A percentile compares a stretch with the other conserved stretches of the same genome.
phyloP scores from a whole-genome alignment of 306 rosid species.

The Prunus kanzakura region DNA sequence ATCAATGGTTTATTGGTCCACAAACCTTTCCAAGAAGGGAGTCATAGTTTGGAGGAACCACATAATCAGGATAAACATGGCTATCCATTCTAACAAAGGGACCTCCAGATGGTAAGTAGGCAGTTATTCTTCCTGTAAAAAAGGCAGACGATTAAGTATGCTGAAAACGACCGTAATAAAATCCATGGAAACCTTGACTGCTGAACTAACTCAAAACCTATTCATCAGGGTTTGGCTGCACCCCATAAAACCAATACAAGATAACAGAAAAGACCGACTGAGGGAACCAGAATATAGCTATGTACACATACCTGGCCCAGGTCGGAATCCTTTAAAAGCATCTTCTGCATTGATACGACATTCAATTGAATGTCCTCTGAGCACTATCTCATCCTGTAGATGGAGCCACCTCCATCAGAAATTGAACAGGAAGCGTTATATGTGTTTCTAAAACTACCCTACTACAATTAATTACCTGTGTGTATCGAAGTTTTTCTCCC shows the following conservation, averaged over 20 bases:
- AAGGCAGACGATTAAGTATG: neutral
- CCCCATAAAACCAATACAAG: neutral
- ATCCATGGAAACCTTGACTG: neutral
- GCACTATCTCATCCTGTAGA: conserved; percentile 86
- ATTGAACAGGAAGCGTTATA: conserved; percentile 13
- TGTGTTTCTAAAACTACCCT: conserved; percentile 17
- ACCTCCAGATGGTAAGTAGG: conserved; percentile 92
- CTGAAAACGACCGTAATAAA: neutral
- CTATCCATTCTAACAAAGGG: conserved; percentile 99
- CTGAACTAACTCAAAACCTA: neutral
- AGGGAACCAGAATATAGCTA: neutral
- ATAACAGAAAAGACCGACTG: neutral
- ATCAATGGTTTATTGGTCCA: neutral
- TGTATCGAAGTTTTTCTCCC: conserved; percentile 83
- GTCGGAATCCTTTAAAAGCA: conserved; percentile 93
- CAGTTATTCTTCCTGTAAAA: conserved; percentile 77
- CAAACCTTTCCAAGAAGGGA: conserved; percentile 93
- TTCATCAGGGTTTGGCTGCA: neutral
- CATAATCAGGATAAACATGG: conserved; percentile 91
- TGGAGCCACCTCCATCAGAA: conserved; percentile 18
- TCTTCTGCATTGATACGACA: conserved; percentile 99
- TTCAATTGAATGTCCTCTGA: conserved; percentile 95
- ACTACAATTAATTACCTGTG: conserved; percentile 49
- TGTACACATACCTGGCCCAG: conserved; percentile 79
- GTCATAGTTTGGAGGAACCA: conserved; percentile 96